Base-by-base conservation (phyloP, 164 flowering plant species). In the Echeveria elegans region DNA sequence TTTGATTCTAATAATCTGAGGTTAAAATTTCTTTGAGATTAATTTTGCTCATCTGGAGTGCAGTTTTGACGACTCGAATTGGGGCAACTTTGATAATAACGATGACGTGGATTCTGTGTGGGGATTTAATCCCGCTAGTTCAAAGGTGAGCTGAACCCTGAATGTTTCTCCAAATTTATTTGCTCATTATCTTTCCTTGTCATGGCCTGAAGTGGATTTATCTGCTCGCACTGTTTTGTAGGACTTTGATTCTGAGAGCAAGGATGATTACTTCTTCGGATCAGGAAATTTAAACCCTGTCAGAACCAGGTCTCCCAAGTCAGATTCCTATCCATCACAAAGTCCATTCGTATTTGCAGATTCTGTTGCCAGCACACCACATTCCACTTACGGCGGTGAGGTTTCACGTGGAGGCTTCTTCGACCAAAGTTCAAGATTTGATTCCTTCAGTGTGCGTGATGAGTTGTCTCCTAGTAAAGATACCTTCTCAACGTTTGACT, bases 41-140 rank as follows among this genome's bases (percentile, higher is more conserved):
- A 8, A 29, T 34, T 56, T 24, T 34, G 50, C 28, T 32, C 67
- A 24, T 68, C 23, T 64, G 73, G 68, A 52, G 66, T 86, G 89
- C 79, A 79, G 79, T 78, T 86, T 87, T 71, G 95, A 89, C 76
- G 98, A 94, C 60, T 78, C 87, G 48, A 61, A 74, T n/a, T 90
- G 97, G 94, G 94, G 96, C 52, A 77, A 83, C 47, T 94, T 86
- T 75, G 99, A 94, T 68, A 77, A 75, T 37, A 85, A 77, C 71
- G 96, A 91, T 59, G 97, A 94, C 70, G 70, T 76, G 5, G 99
- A 95, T 68, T 95, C 99, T 16, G 81, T 90, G 11, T 95, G 99
- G 97, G 97, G 94, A 30, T 87, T 89, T 70, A 84, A 76, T 68
- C 67, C 83, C 16, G 63, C 21, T 19, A 75, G 68, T 66, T 70